Evolutionary conservation across 352 stramenopile species (phyloP).

Genomic region (Globisporangium perplexum): DNA sequence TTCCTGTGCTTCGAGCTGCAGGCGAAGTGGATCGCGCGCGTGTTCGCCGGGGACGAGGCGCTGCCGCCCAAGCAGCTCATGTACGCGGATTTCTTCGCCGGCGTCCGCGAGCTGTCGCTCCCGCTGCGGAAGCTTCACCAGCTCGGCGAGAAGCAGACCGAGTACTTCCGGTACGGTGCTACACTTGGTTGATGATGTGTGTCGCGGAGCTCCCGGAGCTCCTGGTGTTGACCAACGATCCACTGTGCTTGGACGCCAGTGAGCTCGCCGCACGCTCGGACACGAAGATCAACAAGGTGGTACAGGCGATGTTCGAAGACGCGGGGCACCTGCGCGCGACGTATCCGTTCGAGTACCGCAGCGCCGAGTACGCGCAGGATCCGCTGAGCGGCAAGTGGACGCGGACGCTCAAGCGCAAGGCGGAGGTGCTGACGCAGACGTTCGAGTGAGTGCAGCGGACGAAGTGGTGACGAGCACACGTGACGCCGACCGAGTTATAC

Average conservation of each 20-base stretch:
- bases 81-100: conserved; percentile 53
- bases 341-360: conserved; percentile 60
- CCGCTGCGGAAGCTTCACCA: conserved; percentile 63
- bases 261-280: conserved; percentile 32
- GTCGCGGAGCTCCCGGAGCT: background rate
- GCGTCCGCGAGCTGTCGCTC: conserved; percentile 33
- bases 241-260: conserved; percentile 11
- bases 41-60: conserved; percentile 32
- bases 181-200: conserved; percentile 6
- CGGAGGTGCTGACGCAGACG: conserved; percentile 1
- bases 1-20: conserved; percentile 82
- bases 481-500: background rate
- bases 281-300: conserved; percentile 29
- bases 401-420: conserved; percentile 24
- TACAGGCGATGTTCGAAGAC: conserved; percentile 71
- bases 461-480: background rate
- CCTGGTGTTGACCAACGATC: background rate
- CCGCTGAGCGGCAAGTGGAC: conserved; percentile 30
- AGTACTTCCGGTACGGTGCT: conserved; percentile 39
- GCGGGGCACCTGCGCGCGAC: conserved; percentile 42
- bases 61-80: conserved; percentile 66
- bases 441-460: conserved; percentile 4
- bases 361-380: conserved; percentile 50
- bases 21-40: conserved; percentile 52
- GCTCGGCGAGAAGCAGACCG: conserved; percentile 42